phyloP scores from a whole-genome alignment of 1,284 basidiomycete genomes.

The Xerocomus cyaneibrunnescens region DNA sequence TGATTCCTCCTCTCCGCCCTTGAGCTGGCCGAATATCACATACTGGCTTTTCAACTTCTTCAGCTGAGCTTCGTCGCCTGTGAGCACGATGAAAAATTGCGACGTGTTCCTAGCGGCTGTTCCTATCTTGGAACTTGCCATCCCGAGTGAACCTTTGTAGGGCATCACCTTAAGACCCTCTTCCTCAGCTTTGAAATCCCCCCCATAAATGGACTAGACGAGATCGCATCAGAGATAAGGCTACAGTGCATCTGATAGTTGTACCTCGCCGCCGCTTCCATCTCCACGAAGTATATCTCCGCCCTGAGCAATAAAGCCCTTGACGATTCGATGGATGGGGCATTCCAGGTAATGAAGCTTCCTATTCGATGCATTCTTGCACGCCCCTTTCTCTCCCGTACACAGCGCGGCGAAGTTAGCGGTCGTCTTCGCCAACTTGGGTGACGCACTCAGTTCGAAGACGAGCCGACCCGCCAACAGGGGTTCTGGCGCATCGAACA shows the following conservation, averaged over 20 bases:
- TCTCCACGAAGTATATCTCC: conserved; percentile 52
- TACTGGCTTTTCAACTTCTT: conserved; percentile 49
- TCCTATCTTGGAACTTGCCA: conserved; percentile 45
- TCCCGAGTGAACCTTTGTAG: conserved; percentile 44
- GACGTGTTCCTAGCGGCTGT: conserved; percentile 46
- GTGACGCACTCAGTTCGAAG: conserved; percentile 40
- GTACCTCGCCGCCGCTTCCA: conserved; percentile 50
- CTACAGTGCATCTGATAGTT: conserved; percentile 5
- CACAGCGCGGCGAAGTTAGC: conserved; percentile 50
- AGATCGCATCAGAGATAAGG: conserved; percentile 16
- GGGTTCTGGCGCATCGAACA: conserved; percentile 38
- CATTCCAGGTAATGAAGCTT: conserved; percentile 44
- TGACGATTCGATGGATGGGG: conserved; percentile 47
- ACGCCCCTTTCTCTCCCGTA: conserved; percentile 46
- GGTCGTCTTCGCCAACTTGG: conserved; percentile 45
- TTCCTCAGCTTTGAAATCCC: conserved; percentile 50
- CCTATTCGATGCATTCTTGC: conserved; percentile 50
- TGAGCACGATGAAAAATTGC: conserved; percentile 51
- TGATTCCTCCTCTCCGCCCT: conserved; percentile 34
- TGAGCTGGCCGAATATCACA: conserved; percentile 45
- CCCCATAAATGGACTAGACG: conserved; percentile 47
- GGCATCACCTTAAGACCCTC: conserved; percentile 42
- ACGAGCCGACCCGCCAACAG: conserved; percentile 40
- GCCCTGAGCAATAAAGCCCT: conserved; percentile 49
- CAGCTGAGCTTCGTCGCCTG: conserved; percentile 40